Conservation (phyloP, 176 grass and related monocot genomes). For the Phoenix dactylifera region DNA sequence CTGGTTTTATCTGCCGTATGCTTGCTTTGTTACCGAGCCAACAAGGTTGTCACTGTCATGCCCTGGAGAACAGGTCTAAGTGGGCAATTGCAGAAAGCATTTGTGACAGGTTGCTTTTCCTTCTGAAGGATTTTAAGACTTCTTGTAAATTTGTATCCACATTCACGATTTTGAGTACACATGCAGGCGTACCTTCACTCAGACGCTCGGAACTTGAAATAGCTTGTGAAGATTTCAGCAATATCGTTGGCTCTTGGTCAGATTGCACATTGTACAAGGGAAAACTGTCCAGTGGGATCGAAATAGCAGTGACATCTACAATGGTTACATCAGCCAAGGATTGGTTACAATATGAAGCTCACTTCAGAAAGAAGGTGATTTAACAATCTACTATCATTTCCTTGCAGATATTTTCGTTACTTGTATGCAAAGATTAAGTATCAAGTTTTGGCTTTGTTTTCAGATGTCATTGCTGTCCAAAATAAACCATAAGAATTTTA, state of each 20-base stretch:
- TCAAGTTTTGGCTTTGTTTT: constrained; percentile 6
- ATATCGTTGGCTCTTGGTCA: constrained; percentile 50
- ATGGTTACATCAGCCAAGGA: constrained; percentile 18
- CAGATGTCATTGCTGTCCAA: constrained; percentile 62
- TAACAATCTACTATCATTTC: not conserved
- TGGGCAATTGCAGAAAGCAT: constrained; percentile 41
- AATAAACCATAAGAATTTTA: constrained; percentile 86
- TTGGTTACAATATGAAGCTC: constrained; percentile 43
- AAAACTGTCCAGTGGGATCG: constrained; percentile 72
- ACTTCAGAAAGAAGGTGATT: constrained; percentile 57
- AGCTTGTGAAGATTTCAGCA: constrained; percentile 88
- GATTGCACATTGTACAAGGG: constrained; percentile 67
- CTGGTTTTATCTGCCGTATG: constrained; percentile 52
- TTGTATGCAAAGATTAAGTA: no score
- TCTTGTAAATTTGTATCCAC: not conserved
- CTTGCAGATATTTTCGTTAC: not conserved
- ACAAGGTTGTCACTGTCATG: constrained; percentile 45
- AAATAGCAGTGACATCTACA: constrained; percentile 73
- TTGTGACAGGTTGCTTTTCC: constrained; percentile 42
- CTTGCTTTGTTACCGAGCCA: constrained; percentile 34
- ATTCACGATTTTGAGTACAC: constrained; percentile 2
- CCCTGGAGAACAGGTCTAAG: constrained; percentile 45
- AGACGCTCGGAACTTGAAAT: constrained; percentile 54
- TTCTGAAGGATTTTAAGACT: constrained; percentile 2
- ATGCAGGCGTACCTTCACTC: constrained; percentile 45